Evolutionary conservation across 495 filamentous ascomycete genomes (phyloP), one percentile per base, ranked within the genome.

Genomic region (Achaetomiella virescens): DNA sequence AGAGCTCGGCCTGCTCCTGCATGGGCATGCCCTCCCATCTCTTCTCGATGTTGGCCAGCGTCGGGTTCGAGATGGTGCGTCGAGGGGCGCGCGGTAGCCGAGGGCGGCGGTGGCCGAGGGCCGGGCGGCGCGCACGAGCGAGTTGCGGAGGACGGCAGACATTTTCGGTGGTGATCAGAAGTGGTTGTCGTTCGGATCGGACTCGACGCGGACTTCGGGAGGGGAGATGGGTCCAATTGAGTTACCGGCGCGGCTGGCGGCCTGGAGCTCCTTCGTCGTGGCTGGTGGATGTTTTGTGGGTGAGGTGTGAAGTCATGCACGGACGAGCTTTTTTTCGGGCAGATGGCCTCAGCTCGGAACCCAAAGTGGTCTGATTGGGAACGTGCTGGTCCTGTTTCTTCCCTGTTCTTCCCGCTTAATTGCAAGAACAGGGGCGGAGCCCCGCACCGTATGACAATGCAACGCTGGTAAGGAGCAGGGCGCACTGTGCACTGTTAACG

Each of bases 21-120:
- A 91, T 90, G 36, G 90, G 91, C 88, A 98, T 88, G 54, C 70
- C 81, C 79, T 98, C 93, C 93, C 93, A 98, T 75, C 93, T 80
- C 88, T 96, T 97, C 85, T 98, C 93, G 69, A 98, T 97, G 76
- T 95, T 86, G 72, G 90, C 88, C 59, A 98, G 84, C 29, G 91
- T 96, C 63, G 95, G 93, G 79, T 97, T 98, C 59, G 90, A 89
- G 76, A 98, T 93, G 67, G 93, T 96, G 91, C 46, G 85, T 86
- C 63, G 81, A 78, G 54, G 80, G 81, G 68, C n/a, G 78, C 75
- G 63, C 87, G 83, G 62, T 76, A 78, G 74, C 87, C 84, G 43
- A 76, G 67, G 54, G 69, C 60, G 29, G 69, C 57, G 27, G 62
- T 63, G 6, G 71, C 60, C 55, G 69, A 63, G 53, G 63, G 64